Conservation (phyloP, 345 rosid genomes). For the Cardamine chenopodiifolia region DNA sequence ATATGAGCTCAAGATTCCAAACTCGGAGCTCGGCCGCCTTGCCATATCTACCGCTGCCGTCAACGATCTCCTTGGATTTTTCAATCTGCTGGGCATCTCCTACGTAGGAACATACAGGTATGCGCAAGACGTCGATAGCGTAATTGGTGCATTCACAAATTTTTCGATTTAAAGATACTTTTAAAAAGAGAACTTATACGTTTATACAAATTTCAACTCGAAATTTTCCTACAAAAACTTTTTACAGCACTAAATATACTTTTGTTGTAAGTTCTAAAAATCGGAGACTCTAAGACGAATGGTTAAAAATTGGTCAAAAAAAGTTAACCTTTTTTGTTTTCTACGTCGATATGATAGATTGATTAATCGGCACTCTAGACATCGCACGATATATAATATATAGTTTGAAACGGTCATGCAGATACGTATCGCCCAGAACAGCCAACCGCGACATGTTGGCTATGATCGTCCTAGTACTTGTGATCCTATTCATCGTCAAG, state of each 20-base stretch:
- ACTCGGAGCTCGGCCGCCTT: constrained; percentile 38
- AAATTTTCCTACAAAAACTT: neutral
- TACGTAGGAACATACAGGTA: constrained; percentile 37
- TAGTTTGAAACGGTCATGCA: constrained; percentile 17
- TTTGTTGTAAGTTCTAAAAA: neutral
- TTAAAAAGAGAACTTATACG: neutral
- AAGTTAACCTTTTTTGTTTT: neutral
- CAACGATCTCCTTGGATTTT: constrained; percentile 35
- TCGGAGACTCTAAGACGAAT: neutral
- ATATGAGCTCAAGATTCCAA: constrained; percentile 42
- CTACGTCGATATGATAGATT: neutral
- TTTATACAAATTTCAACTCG: neutral
- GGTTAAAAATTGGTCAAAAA: neutral
- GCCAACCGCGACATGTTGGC: constrained; percentile 33
- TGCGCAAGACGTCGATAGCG: neutral
- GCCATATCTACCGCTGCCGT: constrained; percentile 29
- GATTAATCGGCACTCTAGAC: neutral
- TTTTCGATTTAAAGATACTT: neutral
- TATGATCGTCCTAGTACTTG: constrained; percentile 13
- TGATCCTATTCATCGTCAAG: constrained; percentile 23
- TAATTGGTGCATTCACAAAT: neutral
- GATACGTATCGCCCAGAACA: constrained; percentile 19
- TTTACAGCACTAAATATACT: neutral
- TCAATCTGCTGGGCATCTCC: neutral
- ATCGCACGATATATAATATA: neutral